phyloP scores from a whole-genome alignment of 352 stramenopile species.

The Phytophthora parvispora region DNA sequence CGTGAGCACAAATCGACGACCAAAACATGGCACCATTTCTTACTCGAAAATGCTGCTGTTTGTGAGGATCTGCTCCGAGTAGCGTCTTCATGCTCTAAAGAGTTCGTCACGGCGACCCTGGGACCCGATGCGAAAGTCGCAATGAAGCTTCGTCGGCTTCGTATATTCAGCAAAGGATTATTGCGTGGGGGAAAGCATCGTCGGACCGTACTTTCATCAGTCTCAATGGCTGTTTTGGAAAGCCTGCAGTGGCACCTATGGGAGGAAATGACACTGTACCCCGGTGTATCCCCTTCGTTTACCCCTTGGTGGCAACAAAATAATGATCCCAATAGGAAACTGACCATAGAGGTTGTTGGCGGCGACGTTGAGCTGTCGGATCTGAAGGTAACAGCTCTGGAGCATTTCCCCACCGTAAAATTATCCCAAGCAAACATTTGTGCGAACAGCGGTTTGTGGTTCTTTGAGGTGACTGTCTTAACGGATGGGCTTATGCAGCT shows the following conservation, averaged over 20 bases:
- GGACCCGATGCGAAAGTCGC: constrained; percentile 45
- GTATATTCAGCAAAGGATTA: constrained; percentile 26
- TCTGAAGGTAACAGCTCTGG: constrained; percentile 65
- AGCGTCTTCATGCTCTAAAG: constrained; percentile 27
- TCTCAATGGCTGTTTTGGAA: constrained; percentile 40
- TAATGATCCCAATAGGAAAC: constrained; percentile 3
- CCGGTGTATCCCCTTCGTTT: not conserved
- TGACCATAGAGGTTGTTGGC: constrained; percentile 61
- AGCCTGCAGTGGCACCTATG: constrained; percentile 41
- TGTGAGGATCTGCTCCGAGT: constrained; percentile 37
- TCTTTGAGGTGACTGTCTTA: constrained; percentile 92
- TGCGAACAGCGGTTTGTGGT: constrained; percentile 80
- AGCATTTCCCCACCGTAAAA: constrained; percentile 86
- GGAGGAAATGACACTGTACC: constrained; percentile 35
- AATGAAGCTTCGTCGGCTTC: constrained; percentile 43
- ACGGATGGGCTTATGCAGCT: constrained; percentile 95
- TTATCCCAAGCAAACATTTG: constrained; percentile 59
- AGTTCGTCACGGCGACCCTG: constrained; percentile 17
- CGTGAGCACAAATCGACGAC: constrained; percentile 11
- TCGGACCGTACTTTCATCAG: not conserved
- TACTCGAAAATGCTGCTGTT: constrained; percentile 17
- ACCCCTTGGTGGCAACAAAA: constrained; percentile 43
- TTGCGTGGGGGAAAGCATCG: constrained; percentile 11
- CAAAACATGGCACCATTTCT: constrained; percentile 22
- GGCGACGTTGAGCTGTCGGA: constrained; percentile 74